These are phyloP conservation scores for Cordyceps militaris DNA, from an alignment of 2,329 filamentous ascomycete species.

Conservation along the genomic window DNA sequence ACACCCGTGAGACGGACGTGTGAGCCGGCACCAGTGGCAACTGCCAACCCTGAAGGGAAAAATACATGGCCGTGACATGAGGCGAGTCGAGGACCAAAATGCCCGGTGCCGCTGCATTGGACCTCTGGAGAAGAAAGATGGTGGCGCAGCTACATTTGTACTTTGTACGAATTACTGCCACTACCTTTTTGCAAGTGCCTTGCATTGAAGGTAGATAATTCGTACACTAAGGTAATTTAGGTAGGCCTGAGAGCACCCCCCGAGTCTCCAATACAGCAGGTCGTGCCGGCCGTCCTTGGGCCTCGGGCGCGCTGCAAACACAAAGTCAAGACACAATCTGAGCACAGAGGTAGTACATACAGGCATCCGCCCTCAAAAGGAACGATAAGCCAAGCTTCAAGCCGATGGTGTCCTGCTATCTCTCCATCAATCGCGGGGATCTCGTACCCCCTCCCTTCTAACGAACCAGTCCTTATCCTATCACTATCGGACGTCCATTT, in stretches of 20 bases:
- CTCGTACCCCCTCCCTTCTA: neutral
- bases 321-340: no score
- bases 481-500: neutral
- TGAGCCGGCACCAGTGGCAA: neutral
- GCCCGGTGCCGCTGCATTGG: neutral
- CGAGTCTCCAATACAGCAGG: no score
- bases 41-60: neutral
- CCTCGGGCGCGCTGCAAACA: no score
- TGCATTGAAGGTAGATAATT: no score
- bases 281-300: no score
- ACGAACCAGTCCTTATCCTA: neutral
- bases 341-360: no score
- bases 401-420: neutral
- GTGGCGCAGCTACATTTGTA: neutral
- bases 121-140: neutral
- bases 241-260: no score
- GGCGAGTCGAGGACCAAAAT: neutral
- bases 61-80: neutral
- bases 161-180: neutral
- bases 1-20: no score
- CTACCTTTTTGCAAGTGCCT: no score
- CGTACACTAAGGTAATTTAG: no score
- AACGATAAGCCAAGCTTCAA: neutral
- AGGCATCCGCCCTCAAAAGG: neutral
- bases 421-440: neutral